These are phyloP conservation scores for Fusarium sp. DNA, from an alignment of 2,329 filamentous ascomycete genomes.

Conservation along the genomic window DNA sequence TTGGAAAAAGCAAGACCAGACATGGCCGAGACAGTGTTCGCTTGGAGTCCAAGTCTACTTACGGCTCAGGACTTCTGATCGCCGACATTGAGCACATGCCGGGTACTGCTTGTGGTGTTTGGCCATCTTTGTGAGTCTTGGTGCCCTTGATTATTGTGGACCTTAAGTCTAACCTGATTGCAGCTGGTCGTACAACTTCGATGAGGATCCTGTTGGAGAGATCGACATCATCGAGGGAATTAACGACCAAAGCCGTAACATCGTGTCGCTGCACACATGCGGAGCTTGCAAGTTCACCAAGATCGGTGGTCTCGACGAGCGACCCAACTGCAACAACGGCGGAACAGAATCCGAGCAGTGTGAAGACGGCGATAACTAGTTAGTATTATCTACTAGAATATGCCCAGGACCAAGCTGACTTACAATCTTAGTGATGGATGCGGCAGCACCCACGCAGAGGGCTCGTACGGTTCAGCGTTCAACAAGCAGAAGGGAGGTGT, in stretches of 20 bases:
- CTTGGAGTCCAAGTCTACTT: slow-evolving; percentile 72
- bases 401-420: background rate
- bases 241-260: slow-evolving; percentile 68
- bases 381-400: rapidly evolving
- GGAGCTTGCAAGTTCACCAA: slow-evolving; percentile 60
- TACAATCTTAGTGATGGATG: slow-evolving; percentile 3
- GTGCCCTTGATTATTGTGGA: rapidly evolving
- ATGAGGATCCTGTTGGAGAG: slow-evolving; percentile 63
- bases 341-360: slow-evolving; percentile 34
- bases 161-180: background rate
- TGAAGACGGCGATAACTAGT: slow-evolving; percentile 36
- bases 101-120: slow-evolving; percentile 37
- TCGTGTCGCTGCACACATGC: slow-evolving; percentile 74
- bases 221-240: slow-evolving; percentile 82
- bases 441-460: slow-evolving; percentile 10
- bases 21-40: slow-evolving; percentile 69
- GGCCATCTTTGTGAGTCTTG: slow-evolving; percentile 38
- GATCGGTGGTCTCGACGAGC: slow-evolving; percentile 58
- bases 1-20: slow-evolving; percentile 26
- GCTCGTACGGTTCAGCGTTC: slow-evolving; percentile 16
- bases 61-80: slow-evolving; percentile 75
- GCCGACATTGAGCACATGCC: slow-evolving; percentile 52
- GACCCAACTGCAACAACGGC: slow-evolving; percentile 62
- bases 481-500: slow-evolving; percentile 68
- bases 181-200: slow-evolving; percentile 27